These are phyloP conservation scores for Bacidia rubella DNA, from an alignment of 495 filamentous ascomycete species.

Conservation along the genomic window DNA sequence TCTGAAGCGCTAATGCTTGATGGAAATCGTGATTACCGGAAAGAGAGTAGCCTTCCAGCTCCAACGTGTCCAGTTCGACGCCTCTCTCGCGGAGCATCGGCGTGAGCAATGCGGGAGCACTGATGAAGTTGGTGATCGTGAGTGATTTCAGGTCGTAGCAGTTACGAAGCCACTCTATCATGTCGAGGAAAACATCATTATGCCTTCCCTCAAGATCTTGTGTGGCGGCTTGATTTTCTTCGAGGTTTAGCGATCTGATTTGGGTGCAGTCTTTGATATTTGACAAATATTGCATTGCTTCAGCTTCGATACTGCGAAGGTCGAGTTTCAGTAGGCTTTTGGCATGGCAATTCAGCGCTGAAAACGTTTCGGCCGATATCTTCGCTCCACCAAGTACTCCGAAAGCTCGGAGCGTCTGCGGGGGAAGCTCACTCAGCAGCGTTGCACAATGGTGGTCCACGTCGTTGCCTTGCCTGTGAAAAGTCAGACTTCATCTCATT, in stretches of 20 bases:
- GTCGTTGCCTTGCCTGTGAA: conserved; percentile 17
- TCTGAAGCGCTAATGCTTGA: conserved; percentile 35
- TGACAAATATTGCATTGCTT: conserved; percentile 34
- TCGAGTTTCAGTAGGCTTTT: conserved; percentile 41
- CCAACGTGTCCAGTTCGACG: conserved; percentile 34
- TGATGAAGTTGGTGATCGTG: conserved; percentile 35
- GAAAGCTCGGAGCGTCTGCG: conserved; percentile 47
- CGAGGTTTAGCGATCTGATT: conserved; percentile 39
- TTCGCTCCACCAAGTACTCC: conserved; percentile 38
- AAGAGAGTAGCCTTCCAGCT: conserved; percentile 34
- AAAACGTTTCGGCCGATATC: conserved; percentile 40
- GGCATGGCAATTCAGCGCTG: conserved; percentile 43
- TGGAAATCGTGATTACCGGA: conserved; percentile 35
- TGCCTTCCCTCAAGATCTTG: conserved; percentile 30
- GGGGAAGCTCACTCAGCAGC: conserved; percentile 42
- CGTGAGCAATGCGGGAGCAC: conserved; percentile 37
- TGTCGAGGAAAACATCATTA: conserved; percentile 36
- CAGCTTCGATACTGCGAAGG: conserved; percentile 35
- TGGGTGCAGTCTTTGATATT: conserved; percentile 37
- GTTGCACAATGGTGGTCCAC: conserved; percentile 41
- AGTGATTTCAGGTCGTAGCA: conserved; percentile 42
- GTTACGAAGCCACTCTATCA: conserved; percentile 34
- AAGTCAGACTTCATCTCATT: conserved; percentile 2
- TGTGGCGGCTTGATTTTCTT: conserved; percentile 24
- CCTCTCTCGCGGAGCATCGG: conserved; percentile 38